These are phyloP conservation scores for Vitrella brassicaformis DNA, from an alignment of 73 alveolate genomes.

Conservation along the genomic window DNA sequence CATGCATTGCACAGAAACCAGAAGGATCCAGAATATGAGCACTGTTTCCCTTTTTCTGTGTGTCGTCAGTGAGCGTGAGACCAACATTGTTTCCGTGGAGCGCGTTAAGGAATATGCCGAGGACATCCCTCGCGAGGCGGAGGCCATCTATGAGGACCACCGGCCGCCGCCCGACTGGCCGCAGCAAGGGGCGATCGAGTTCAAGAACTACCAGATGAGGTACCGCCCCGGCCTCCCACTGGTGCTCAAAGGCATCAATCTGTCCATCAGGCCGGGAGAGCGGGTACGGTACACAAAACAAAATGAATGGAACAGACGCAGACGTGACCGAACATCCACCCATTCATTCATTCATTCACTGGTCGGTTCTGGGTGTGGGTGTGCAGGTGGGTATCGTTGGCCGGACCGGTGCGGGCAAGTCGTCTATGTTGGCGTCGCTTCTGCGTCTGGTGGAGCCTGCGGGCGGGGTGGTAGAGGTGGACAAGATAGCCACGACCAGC, in stretches of 20 bases:
- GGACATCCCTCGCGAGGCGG: neutral
- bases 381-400: constrained; percentile 73
- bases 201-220: neutral
- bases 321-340: no score
- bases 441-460: constrained; percentile 26
- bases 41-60: neutral
- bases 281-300: no score
- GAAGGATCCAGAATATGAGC: no score
- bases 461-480: neutral
- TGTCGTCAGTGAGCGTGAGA: constrained; percentile 3
- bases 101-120: constrained; percentile 16
- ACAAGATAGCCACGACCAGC: neutral
- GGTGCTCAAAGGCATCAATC: neutral
- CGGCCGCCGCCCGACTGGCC: neutral
- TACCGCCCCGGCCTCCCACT: neutral
- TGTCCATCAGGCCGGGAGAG: neutral
- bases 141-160: neutral
- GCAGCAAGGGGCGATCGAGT: neutral
- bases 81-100: constrained; percentile 30
- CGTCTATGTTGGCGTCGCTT: constrained; percentile 13
- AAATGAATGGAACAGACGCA: no score
- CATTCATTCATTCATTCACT: no score
- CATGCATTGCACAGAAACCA: no score
- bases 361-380: no score
- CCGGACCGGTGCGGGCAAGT: constrained; percentile 65